Evolutionary conservation across 2,329 filamentous ascomycete genomes (phyloP).

Genomic region (Sporothrix protearum): DNA sequence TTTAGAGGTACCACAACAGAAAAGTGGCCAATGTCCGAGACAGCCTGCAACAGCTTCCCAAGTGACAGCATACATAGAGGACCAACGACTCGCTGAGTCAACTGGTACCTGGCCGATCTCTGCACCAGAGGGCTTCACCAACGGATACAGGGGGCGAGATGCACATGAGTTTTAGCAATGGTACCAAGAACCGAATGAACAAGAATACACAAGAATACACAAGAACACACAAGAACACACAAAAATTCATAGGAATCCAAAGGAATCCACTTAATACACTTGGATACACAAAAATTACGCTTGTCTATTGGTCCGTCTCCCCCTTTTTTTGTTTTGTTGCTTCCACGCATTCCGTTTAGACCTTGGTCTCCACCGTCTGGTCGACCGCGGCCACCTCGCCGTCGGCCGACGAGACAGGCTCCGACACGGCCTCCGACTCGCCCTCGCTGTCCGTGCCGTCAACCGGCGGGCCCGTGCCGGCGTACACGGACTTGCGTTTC

Average conservation of each 20-base stretch:
- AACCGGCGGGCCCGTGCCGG: background rate
- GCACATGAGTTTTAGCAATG: too few species aligned
- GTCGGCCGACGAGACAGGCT: background rate
- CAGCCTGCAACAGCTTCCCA: too few species aligned
- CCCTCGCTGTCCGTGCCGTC: constrained; percentile 4
- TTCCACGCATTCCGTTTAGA: background rate
- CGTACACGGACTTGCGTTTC: constrained; percentile 7
- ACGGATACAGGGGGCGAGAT: too few species aligned
- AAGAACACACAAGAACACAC: too few species aligned
- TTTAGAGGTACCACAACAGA: background rate
- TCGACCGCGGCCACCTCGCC: background rate
- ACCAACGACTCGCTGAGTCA: constrained; percentile 43
- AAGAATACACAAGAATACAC: too few species aligned
- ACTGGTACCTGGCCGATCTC: constrained; percentile 21
- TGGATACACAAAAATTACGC: background rate
- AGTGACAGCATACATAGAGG: constrained; percentile 48
- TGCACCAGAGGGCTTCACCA: too few species aligned
- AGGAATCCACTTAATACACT: too few species aligned
- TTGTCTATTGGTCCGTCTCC: background rate
- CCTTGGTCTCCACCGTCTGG: background rate
- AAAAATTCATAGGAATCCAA: too few species aligned
- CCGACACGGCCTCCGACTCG: background rate
- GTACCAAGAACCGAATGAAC: too few species aligned
- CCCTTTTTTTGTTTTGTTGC: background rate
- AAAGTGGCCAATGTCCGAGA: too few species aligned